These are phyloP conservation scores for Haberlea rhodopensis DNA, from an alignment of 257 asterid species.

Conservation along the genomic window DNA sequence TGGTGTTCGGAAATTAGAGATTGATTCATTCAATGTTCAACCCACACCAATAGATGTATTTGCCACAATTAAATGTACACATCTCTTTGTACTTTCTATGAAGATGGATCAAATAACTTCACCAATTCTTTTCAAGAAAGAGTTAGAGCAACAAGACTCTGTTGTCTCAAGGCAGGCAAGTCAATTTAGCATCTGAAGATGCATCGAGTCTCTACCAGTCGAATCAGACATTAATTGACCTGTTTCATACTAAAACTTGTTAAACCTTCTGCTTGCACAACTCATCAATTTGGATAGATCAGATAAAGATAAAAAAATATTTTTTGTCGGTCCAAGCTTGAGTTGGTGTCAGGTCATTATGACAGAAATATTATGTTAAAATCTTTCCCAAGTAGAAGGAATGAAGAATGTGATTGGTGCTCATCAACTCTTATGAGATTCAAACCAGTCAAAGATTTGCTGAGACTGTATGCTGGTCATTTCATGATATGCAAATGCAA, in stretches of 20 bases:
- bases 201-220: constrained; percentile 12
- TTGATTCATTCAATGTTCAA: constrained; percentile 8
- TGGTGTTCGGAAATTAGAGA: constrained; percentile 18
- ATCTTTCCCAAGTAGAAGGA: constrained; percentile 12
- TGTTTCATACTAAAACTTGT: constrained; percentile 15
- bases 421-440: constrained; percentile 56
- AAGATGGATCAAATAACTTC: constrained; percentile 18
- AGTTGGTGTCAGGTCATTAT: constrained; percentile 16
- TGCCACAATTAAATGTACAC: constrained; percentile 8
- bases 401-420: constrained; percentile 12
- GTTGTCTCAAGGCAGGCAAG: constrained; percentile 12
- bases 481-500: constrained; percentile 93
- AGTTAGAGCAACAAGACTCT: constrained; percentile 13
- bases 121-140: constrained; percentile 15
- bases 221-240: constrained; percentile 16
- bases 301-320: constrained; percentile 8
- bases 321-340: constrained; percentile 4
- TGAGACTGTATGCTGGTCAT: constrained; percentile 85
- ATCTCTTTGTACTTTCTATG: constrained; percentile 10
- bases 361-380: not conserved
- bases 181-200: constrained; percentile 16
- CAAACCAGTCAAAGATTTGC: constrained; percentile 81
- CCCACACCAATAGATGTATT: not conserved
- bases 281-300: constrained; percentile 13
- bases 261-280: constrained; percentile 16